These are phyloP conservation scores for Periglandula ipomoeae DNA, from an alignment of 2,329 filamentous ascomycete genomes.

Conservation along the genomic window DNA sequence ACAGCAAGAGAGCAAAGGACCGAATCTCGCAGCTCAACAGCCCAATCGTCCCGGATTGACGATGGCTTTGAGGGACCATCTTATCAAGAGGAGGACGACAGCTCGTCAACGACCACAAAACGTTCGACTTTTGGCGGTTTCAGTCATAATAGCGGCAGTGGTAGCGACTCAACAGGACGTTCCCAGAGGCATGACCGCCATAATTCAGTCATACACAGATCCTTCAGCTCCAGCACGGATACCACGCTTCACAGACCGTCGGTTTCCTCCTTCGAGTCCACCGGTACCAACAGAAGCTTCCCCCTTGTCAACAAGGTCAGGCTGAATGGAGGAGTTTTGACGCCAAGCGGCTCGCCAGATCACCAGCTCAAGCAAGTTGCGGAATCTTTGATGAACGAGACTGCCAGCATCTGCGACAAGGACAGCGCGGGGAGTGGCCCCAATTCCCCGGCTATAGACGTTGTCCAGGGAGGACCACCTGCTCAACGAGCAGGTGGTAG, in stretches of 20 bases:
- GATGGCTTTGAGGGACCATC: conserved; percentile 14
- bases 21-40: conserved; percentile 26
- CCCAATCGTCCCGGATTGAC: conserved; percentile 11
- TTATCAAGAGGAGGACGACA: conserved; percentile 12
- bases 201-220: conserved; percentile 32
- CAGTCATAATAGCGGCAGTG: conserved; percentile 7
- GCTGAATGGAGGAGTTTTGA: conserved; percentile 35
- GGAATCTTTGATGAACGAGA: conserved; percentile 39
- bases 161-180: conserved; percentile 15
- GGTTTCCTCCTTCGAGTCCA: conserved; percentile 47
- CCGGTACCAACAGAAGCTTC: conserved; percentile 52
- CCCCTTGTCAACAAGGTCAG: conserved; percentile 47
- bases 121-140: conserved; percentile 16
- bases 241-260: conserved; percentile 43
- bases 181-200: conserved; percentile 15
- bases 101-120: conserved; percentile 10
- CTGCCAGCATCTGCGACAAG: conserved; percentile 31
- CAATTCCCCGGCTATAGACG: conserved; percentile 34
- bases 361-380: conserved; percentile 38
- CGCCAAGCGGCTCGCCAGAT: conserved; percentile 40
- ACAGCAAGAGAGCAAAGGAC: conserved; percentile 43
- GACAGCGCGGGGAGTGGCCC: conserved; percentile 19
- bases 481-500: conserved; percentile 51
- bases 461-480: conserved; percentile 48
- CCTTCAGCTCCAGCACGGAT: conserved; percentile 30